Evolutionary conservation across 352 stramenopile genomes (phyloP).

Genomic region (Pythium apleroticum): DNA sequence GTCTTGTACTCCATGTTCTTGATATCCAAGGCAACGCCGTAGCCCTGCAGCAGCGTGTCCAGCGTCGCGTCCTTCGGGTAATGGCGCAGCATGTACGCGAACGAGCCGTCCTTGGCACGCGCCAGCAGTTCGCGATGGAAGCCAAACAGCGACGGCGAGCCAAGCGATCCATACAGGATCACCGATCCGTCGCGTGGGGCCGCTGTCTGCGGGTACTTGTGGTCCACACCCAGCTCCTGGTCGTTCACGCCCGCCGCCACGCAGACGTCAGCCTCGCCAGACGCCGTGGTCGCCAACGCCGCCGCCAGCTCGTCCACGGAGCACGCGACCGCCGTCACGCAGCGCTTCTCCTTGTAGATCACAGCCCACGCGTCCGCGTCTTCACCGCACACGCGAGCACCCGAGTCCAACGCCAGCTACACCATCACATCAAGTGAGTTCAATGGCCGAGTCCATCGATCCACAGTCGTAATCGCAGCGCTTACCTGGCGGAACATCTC

Average conservation of each 20-base stretch:
- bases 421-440: not conserved
- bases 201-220: conserved; percentile 62
- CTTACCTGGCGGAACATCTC: conserved; percentile 78
- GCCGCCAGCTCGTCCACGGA: conserved; percentile 37
- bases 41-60: conserved; percentile 88
- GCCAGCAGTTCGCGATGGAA: conserved; percentile 71
- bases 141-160: conserved; percentile 56
- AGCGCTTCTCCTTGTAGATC: conserved; percentile 65
- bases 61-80: conserved; percentile 62
- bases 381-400: conserved; percentile 49
- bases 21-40: conserved; percentile 92
- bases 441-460: not conserved
- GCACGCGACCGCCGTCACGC: conserved; percentile 65
- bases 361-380: conserved; percentile 66
- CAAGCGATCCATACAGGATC: conserved; percentile 86
- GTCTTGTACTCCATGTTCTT: conserved; percentile 98
- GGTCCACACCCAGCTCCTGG: conserved; percentile 62
- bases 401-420: conserved; percentile 68
- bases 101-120: conserved; percentile 48
- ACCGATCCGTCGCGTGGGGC: conserved; percentile 37
- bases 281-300: conserved; percentile 25
- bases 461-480: not conserved
- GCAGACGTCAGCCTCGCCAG: conserved; percentile 35
- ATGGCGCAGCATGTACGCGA: conserved; percentile 87
- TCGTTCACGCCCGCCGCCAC: conserved; percentile 68